These are phyloP conservation scores for Pholiota molesta DNA, from an alignment of 768 basidiomycete genomes.

Conservation along the genomic window DNA sequence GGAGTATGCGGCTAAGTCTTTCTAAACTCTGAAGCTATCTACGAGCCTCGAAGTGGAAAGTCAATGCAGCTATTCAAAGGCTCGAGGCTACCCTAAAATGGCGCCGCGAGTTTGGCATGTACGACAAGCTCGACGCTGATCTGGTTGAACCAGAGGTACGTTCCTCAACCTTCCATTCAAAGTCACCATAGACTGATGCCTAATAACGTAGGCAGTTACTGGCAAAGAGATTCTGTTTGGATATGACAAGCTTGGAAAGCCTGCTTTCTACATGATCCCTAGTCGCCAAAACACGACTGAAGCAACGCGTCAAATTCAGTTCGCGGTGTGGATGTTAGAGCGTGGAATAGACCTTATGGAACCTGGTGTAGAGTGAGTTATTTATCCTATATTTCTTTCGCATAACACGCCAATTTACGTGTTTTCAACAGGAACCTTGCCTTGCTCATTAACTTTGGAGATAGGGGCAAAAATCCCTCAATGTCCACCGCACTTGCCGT, in stretches of 20 bases:
- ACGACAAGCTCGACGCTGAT: constrained; percentile 59
- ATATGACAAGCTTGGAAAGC: constrained; percentile 66
- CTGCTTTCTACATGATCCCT: constrained; percentile 69
- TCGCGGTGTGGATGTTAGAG: constrained; percentile 78
- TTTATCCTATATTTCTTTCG: background rate
- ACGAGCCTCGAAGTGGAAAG: constrained; percentile 78
- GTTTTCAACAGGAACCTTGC: constrained; percentile 48
- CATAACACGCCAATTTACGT: background rate
- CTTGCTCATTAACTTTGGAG: constrained; percentile 79
- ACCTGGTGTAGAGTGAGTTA: constrained; percentile 76
- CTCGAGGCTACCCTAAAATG: constrained; percentile 76
- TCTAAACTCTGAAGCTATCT: constrained; percentile 54
- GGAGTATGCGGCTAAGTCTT: background rate
- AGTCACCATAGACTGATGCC: background rate
- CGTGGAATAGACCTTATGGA: constrained; percentile 76
- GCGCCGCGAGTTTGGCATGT: constrained; percentile 79
- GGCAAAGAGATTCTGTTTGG: constrained; percentile 84
- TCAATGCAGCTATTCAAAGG: constrained; percentile 57
- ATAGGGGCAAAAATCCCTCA: constrained; percentile 62
- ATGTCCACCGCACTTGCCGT: constrained; percentile 46
- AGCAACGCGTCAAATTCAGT: constrained; percentile 68
- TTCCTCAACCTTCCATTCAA: constrained; percentile 2
- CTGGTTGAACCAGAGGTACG: constrained; percentile 76
- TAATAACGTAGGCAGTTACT: constrained; percentile 59
- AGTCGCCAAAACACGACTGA: constrained; percentile 81